Base-by-base conservation (phyloP, 345 rosid species). In the Luvunga scandens region DNA sequence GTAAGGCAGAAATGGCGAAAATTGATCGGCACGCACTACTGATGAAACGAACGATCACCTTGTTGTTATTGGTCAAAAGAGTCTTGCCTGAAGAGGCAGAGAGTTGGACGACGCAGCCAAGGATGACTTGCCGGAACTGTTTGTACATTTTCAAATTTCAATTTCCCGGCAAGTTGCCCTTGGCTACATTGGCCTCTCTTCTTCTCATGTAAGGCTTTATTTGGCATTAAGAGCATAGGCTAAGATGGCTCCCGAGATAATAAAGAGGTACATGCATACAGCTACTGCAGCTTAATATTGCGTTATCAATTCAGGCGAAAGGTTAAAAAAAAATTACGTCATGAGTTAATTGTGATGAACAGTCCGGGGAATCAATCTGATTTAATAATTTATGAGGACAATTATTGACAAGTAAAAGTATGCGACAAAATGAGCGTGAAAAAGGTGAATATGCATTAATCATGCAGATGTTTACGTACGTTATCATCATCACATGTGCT, bases 51-150 rank as follows among this genome's bases (percentile, higher is more conserved):
- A 45, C 50, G 50, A 66, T 9, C 14, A n/a, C 1, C 48, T 2
- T 5, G 16, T 38, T 9, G 19, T 14, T 5, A 7, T 59, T 25
- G 5, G 77, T n/a, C 69, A 16, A 74, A 39, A 9, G 69, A 62
- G 77, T 50, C 77, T 74, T 62, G 69, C 69, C 59, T 74, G 77
- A 62, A 62, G 33, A 75, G 31, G 71, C 53, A 50, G 78, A 50
- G 79, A 80, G 79, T 62, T 45, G 45, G 64, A 36, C 57, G 64
- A 36, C 57, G 79, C 79, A 80, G 82, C 82, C 82, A 80, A 80
- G 82, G 82, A 80, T 80, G 83, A 80, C 80, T 76, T 80, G 83
- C 83, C 83, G 83, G 83, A 42, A 5, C 38, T 8, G n/a, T 59
- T 38, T 27, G 60, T 28, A 18, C 39, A 62, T 24, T 69, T n/a